Percentiles rank a stretch among this genome's conserved stretches.
These are phyloP conservation scores for Blastocystis sp. DNA, from an alignment of 352 stramenopile species.

Conservation along the genomic window DNA sequence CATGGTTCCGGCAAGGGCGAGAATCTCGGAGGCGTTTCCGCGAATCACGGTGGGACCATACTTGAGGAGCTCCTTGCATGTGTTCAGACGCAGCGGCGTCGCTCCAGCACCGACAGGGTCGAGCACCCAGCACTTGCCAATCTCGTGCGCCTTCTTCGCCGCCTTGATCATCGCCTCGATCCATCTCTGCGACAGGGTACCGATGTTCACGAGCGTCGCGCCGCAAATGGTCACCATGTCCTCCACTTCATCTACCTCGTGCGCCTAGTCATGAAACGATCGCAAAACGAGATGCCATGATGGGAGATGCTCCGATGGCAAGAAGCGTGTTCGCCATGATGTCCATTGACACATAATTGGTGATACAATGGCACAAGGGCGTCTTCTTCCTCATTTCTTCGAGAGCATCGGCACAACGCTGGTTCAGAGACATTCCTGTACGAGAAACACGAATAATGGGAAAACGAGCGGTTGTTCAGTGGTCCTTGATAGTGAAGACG, in stretches of 20 bases:
- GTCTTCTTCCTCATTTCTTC: slow-evolving; percentile 55
- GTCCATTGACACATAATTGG: slow-evolving; percentile 73
- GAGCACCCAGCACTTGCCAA: slow-evolving; percentile 71
- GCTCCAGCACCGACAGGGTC: slow-evolving; percentile 70
- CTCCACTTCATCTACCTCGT: slow-evolving; percentile 69
- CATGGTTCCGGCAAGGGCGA: slow-evolving; percentile 46
- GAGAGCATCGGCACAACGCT: slow-evolving; percentile 57
- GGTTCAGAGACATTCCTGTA: slow-evolving; percentile 26
- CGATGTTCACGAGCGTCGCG: slow-evolving; percentile 69
- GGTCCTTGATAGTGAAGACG: not conserved
- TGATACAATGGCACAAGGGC: slow-evolving; percentile 72
- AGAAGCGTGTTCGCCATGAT: slow-evolving; percentile 73
- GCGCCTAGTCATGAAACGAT: slow-evolving; percentile 31
- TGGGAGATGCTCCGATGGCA: slow-evolving; percentile 68
- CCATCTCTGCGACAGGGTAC: slow-evolving; percentile 51
- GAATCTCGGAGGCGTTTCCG: slow-evolving; percentile 72
- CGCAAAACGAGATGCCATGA: slow-evolving; percentile 10
- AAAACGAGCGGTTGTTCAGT: too few species aligned
- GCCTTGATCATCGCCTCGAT: slow-evolving; percentile 72
- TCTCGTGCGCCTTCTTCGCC: slow-evolving; percentile 61
- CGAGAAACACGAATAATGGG: not conserved
- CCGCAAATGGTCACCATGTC: slow-evolving; percentile 73
- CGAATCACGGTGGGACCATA: slow-evolving; percentile 69
- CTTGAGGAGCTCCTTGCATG: slow-evolving; percentile 63
- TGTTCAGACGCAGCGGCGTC: slow-evolving; percentile 56